Evolutionary conservation across 2,329 filamentous ascomycete species (phyloP).

Genomic region (Aspergillus sp.): DNA sequence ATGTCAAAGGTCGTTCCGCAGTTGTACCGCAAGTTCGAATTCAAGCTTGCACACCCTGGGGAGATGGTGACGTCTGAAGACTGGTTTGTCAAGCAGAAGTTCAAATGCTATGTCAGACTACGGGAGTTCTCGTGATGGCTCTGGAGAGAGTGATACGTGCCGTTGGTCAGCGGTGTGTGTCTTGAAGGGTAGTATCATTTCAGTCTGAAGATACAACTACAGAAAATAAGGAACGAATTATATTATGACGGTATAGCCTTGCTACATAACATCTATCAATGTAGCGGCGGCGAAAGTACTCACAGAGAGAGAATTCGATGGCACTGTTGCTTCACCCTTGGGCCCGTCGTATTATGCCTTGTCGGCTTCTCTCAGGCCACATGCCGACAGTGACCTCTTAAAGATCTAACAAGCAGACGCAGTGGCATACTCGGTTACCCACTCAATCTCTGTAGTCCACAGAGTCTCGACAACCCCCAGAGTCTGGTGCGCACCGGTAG

Average conservation of each 20-base stretch:
- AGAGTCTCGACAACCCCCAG: neutral
- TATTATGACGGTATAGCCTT: neutral
- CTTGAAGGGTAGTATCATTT: too few relatives aligned
- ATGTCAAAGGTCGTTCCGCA: constrained; percentile 27
- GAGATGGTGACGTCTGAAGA: neutral
- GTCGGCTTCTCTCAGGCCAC: neutral
- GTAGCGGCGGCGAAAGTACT: neutral
- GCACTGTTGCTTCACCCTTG: too few relatives aligned
- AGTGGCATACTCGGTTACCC: neutral
- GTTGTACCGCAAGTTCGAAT: constrained; percentile 50
- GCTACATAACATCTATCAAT: neutral
- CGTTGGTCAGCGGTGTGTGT: too few relatives aligned
- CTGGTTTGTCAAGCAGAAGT: constrained; percentile 3
- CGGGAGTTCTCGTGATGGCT: neutral
- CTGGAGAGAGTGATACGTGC: too few relatives aligned
- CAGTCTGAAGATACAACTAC: neutral
- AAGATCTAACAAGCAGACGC: neutral
- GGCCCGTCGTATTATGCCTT: neutral
- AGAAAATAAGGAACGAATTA: neutral
- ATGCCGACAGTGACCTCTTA: too few relatives aligned
- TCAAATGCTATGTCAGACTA: neutral
- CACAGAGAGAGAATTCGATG: too few relatives aligned
- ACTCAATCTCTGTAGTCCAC: neutral
- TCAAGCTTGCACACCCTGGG: constrained; percentile 1
- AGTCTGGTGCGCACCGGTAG: neutral